These are phyloP conservation scores for Casuarina glauca DNA, from an alignment of 306 rosid species.

Conservation along the genomic window DNA sequence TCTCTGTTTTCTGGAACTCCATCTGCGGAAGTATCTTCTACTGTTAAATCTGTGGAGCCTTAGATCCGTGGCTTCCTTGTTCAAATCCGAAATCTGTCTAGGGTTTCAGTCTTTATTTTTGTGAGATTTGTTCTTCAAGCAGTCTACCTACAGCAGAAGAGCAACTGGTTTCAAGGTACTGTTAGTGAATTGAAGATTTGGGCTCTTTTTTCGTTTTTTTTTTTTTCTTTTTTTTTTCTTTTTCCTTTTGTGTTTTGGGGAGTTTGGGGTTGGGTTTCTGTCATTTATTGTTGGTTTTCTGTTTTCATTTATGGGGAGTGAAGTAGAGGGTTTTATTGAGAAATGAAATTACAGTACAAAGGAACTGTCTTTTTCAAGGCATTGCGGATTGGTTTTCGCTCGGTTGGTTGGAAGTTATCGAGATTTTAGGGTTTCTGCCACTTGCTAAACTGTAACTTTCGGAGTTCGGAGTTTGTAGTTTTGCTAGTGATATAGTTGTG, in stretches of 20 bases:
- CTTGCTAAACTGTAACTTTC: conserved; percentile 5
- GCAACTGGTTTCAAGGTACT: conserved; percentile 25
- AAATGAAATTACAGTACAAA: conserved; percentile 24
- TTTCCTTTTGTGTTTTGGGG: not conserved
- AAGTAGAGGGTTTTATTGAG: conserved; percentile 26
- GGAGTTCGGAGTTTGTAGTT: conserved; percentile 28
- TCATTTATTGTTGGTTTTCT: not conserved
- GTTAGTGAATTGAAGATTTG: conserved; percentile 27
- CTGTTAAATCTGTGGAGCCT: conserved; percentile 51
- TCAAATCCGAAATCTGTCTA: conserved; percentile 35
- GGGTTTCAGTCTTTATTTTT: conserved; percentile 32
- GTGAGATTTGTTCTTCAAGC: conserved; percentile 19
- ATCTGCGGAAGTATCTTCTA: conserved; percentile 35
- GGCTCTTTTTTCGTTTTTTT: conserved; percentile 20
- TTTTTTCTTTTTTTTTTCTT: not conserved
- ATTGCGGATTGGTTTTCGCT: conserved; percentile 26
- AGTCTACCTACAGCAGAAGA: conserved; percentile 9
- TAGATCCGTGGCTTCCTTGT: conserved; percentile 77
- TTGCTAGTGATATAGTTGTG: conserved; percentile 16
- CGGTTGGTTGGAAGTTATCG: conserved; percentile 36
- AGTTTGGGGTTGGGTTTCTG: conserved; percentile 23
- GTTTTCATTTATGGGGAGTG: conserved; percentile 16
- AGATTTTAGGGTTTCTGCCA: conserved; percentile 34
- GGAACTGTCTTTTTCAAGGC: conserved; percentile 38
- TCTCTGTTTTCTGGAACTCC: conserved; percentile 34